Evolutionary conservation across 2,329 filamentous ascomycete species (phyloP).

Genomic region (Colletotrichum agaves): DNA sequence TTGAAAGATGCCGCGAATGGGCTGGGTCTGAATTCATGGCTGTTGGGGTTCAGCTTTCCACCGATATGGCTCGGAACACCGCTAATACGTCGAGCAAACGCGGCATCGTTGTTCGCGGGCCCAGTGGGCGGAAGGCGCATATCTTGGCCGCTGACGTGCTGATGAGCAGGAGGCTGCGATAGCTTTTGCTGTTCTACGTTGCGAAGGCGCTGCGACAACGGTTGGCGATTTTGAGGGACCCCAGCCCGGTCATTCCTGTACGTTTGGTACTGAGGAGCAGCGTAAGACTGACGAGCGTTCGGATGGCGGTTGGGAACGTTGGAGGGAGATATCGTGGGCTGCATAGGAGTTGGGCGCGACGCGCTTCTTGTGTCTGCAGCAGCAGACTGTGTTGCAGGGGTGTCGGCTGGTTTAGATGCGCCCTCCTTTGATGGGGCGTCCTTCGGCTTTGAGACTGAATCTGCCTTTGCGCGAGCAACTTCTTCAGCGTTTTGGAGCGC

Average conservation of each 20-base stretch:
- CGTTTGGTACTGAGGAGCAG: constrained; percentile 58
- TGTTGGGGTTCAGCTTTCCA: constrained; percentile 72
- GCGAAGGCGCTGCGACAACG: constrained; percentile 61
- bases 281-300: constrained; percentile 59
- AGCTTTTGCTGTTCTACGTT: constrained; percentile 64
- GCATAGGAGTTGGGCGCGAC: constrained; percentile 48
- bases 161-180: constrained; percentile 55
- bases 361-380: constrained; percentile 44
- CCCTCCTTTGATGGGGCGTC: constrained; percentile 60
- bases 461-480: constrained; percentile 58
- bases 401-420: constrained; percentile 51
- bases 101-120: constrained; percentile 68
- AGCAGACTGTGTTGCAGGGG: constrained; percentile 32
- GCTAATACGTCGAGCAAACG: constrained; percentile 65
- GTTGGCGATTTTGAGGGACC: constrained; percentile 51
- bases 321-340: constrained; percentile 45
- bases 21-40: constrained; percentile 86
- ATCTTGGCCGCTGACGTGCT: constrained; percentile 69
- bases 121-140: constrained; percentile 79
- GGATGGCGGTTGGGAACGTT: constrained; percentile 56
- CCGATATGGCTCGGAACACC: constrained; percentile 62
- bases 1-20: constrained; percentile 84
- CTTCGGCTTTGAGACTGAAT: constrained; percentile 63
- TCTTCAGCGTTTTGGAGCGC: constrained; percentile 80
- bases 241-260: constrained; percentile 60